Evolutionary conservation across 306 rosid genomes (phyloP), one percentile per base, ranked within the genome.

Genomic region (Cucumis cinereus): DNA sequence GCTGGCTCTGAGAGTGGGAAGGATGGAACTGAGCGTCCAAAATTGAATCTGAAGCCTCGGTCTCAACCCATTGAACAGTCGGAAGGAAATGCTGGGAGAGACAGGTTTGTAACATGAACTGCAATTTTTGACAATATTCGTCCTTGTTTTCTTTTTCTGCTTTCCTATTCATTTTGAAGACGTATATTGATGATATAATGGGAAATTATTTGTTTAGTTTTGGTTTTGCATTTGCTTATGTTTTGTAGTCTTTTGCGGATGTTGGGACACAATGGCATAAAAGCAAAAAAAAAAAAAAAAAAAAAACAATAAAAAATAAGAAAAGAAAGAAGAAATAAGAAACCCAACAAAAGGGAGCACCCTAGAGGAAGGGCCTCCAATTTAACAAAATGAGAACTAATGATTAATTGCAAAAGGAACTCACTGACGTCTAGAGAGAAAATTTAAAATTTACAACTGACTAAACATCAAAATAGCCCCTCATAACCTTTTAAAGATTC

Each of bases 41-140:
- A 90, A 84, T 89, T 94, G 89, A 92, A 90, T 85, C 80, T 94
- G 79, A 92, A 86, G 86, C 96, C 97, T 74, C 91, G 93, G 59
- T 85, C 89, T 14, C 97, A 92, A 77, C 92, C 86, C 12, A 20
- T 75, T 49, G 91, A 94, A 74, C 85, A 85, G 16, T 60, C 54
- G 77, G 96, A 90, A 22, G 91, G 78, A 80, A 85, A 74, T 61
- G 73, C 59, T 70, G 93, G 91, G 83, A 88, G 87, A 80, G 97
- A 68, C 35, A 94, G 98, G 99, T 95, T 73, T 43, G 90, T 83
- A 61, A 43, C 66, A 24, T 74, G 66, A 43, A 53, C 69, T 41
- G 52, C 36, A 52, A 63, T 36, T 80, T 73, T 82, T 80, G 7
- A 57, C 43, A 40, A 26, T 28, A 12, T 14, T 26, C 12, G 45